A percentile compares a stretch with the other conserved stretches of the same genome.
phyloP scores from a whole-genome alignment of 345 rosid genomes.

The Lepidium africanum region DNA sequence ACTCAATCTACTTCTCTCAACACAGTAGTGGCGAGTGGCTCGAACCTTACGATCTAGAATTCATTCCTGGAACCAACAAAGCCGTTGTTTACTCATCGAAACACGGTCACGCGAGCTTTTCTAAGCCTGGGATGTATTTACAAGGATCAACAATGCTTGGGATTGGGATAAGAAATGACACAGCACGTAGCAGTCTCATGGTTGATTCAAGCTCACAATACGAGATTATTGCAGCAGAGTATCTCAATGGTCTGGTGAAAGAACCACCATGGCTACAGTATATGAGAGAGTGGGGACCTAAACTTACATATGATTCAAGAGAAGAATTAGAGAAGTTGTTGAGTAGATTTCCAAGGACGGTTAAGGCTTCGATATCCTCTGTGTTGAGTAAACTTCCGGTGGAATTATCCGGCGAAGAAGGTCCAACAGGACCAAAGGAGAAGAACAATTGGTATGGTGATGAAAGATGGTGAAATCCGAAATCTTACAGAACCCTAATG shows the following conservation, averaged over 20 bases:
- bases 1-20: constrained; percentile 80
- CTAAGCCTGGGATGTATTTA: constrained; percentile 57
- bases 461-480: constrained; percentile 60
- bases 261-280: constrained; percentile 80
- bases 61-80: constrained; percentile 44
- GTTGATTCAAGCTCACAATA: constrained; percentile 59
- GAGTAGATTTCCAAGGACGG: constrained; percentile 36
- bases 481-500: background rate
- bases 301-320: constrained; percentile 49
- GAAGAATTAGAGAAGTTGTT: constrained; percentile 45
- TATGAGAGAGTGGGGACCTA: constrained; percentile 91
- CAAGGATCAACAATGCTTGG: constrained; percentile 62
- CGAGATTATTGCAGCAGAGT: constrained; percentile 68
- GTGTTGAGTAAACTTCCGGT: constrained; percentile 46
- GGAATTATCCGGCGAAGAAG: constrained; percentile 70
- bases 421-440: constrained; percentile 94
- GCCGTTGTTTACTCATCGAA: constrained; percentile 60
- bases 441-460: constrained; percentile 89
- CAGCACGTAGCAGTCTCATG: constrained; percentile 33
- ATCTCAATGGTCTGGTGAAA: constrained; percentile 33
- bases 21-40: constrained; percentile 89
- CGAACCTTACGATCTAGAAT: constrained; percentile 62
- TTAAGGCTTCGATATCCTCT: constrained; percentile 31
- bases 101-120: constrained; percentile 77
- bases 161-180: constrained; percentile 72